Percentiles rank a stretch among this genome's conserved stretches.
Conservation (phyloP, 75 land plant species). For the Pinus tabuliformis region DNA sequence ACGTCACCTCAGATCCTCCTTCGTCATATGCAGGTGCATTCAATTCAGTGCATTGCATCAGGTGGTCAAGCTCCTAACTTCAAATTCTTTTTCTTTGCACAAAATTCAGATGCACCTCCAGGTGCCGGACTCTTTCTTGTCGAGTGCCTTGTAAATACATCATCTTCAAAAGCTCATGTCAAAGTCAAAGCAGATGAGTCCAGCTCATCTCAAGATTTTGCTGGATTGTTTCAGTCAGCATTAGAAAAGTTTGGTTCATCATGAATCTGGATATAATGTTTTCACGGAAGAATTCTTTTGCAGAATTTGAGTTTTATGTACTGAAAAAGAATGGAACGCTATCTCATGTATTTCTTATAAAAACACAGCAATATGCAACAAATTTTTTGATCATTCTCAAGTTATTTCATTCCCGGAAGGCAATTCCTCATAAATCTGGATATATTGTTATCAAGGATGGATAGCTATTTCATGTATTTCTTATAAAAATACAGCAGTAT, state of each 20-base stretch:
- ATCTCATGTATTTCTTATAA: too few species aligned
- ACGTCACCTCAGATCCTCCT: slow-evolving; percentile 75
- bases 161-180: slow-evolving; percentile 71
- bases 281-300: too few species aligned
- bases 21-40: slow-evolving; percentile 82
- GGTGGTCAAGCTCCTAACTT: slow-evolving; percentile 93
- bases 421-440: too few species aligned
- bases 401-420: too few species aligned
- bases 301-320: too few species aligned
- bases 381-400: too few species aligned
- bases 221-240: slow-evolving; percentile 63
- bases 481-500: too few species aligned
- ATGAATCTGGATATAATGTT: too few species aligned
- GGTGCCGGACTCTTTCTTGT: slow-evolving; percentile 64
- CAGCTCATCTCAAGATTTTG: slow-evolving; percentile 48
- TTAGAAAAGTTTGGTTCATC: slow-evolving; percentile 49
- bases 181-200: slow-evolving; percentile 91
- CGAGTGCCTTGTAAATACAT: slow-evolving; percentile 80
- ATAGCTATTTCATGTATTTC: too few species aligned
- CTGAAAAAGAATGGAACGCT: too few species aligned
- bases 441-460: too few species aligned
- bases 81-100: slow-evolving; percentile 98
- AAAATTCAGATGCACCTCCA: slow-evolving; percentile 45
- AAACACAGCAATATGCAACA: too few species aligned
- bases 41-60: slow-evolving; percentile 94